phyloP scores from a whole-genome alignment of 2,329 filamentous ascomycete species.

The Fonsecaea pedrosoi region DNA sequence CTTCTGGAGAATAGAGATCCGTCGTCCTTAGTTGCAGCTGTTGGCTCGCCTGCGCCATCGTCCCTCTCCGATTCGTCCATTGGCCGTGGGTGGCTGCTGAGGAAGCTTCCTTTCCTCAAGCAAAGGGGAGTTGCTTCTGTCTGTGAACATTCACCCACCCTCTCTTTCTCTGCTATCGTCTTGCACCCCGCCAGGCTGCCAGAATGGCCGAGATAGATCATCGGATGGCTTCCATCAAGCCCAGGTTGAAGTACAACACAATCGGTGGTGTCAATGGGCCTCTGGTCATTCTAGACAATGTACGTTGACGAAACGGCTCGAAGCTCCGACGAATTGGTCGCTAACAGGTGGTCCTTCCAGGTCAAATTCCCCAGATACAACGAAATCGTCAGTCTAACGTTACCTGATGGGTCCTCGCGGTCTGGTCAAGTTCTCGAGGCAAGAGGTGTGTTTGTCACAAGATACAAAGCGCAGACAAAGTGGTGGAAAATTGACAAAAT shows the following conservation, averaged over 20 bases:
- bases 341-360: constrained; percentile 54
- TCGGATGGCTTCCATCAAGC: constrained; percentile 64
- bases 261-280: constrained; percentile 97
- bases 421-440: constrained; percentile 97
- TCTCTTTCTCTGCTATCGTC: constrained; percentile 12
- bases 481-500: constrained; percentile 27
- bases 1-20: constrained; percentile 1
- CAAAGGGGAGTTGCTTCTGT: constrained; percentile 29
- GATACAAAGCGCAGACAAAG: neutral
- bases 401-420: constrained; percentile 91
- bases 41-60: constrained; percentile 28
- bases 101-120: constrained; percentile 20
- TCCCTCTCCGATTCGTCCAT: constrained; percentile 28
- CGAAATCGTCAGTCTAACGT: constrained; percentile 94
- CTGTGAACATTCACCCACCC: constrained; percentile 7
- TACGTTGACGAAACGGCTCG: constrained; percentile 55
- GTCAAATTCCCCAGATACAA: constrained; percentile 98
- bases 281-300: constrained; percentile 96
- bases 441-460: constrained; percentile 70
- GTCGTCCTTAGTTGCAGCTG: constrained; percentile 19
- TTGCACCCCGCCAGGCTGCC: constrained; percentile 22
- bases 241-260: constrained; percentile 92
- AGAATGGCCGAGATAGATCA: constrained; percentile 49
- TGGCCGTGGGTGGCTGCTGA: constrained; percentile 12
- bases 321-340: constrained; percentile 17